Conservation (phyloP, 2,329 filamentous ascomycete genomes). For the Trichoderma sp. region DNA sequence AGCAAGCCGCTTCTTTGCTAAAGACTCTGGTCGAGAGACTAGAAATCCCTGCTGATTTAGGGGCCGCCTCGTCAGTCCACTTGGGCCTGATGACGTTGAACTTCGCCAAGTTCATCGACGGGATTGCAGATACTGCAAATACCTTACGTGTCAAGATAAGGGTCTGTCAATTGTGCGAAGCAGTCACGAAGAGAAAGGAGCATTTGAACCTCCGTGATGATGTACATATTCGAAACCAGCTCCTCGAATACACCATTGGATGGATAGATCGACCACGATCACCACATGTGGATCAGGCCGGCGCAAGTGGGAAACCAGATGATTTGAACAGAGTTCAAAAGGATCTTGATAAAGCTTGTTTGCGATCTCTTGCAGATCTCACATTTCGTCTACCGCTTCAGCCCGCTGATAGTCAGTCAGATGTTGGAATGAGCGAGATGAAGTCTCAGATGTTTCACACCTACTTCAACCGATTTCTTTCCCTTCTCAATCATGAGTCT, state of each 20-base stretch:
- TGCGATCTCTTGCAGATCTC: conserved; percentile 65
- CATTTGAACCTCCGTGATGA: conserved; percentile 69
- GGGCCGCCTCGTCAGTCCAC: conserved; percentile 63
- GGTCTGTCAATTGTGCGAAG: conserved; percentile 67
- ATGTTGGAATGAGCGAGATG: conserved; percentile 66
- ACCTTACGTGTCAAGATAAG: conserved; percentile 67
- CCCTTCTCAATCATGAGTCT: conserved; percentile 61
- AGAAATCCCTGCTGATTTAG: conserved; percentile 63
- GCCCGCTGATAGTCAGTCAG: conserved; percentile 64
- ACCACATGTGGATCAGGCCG: conserved; percentile 46
- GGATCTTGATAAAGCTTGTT: conserved; percentile 66
- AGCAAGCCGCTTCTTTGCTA: conserved; percentile 65
- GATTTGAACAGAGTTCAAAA: conserved; percentile 60
- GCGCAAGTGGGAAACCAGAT: conserved; percentile 51
- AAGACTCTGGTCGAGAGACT: conserved; percentile 65
- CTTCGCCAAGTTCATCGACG: conserved; percentile 67
- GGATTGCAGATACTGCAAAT: conserved; percentile 55
- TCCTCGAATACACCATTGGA: conserved; percentile 67
- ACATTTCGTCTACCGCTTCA: conserved; percentile 68
- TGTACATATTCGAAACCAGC: conserved; percentile 67
- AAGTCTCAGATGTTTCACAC: conserved; percentile 72
- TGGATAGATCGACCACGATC: conserved; percentile 67
- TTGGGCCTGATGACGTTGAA: conserved; percentile 64
- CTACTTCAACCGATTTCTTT: conserved; percentile 70
- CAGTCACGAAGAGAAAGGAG: conserved; percentile 66